Base-by-base conservation (phyloP, 305 asterid genomes). In the Fraxinus dipetala region DNA sequence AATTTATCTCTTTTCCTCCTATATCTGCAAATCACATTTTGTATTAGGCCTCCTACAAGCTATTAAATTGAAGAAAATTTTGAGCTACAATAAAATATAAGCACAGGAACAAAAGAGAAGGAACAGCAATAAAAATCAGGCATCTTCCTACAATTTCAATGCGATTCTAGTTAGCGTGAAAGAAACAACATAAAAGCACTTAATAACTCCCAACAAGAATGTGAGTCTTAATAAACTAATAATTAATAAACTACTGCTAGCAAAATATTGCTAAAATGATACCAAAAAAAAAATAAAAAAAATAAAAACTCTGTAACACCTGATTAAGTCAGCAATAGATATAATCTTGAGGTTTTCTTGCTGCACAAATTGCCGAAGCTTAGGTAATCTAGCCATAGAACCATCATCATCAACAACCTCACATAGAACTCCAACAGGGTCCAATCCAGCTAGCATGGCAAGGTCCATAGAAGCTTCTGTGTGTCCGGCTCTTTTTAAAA, bases 391-490 rank as follows among this genome's bases (percentile, higher is more conserved):
- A 79, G 98, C 99, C 98, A 96, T 96, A 61, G 99, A 96, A 85
- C 99, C 99, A 87, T 96, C 98, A 76, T 96, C 98, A 79, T 94
- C 99, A 77, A 96, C 98, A 84, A 96, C 85, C 91, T 96, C 99
- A 83, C 97, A 94, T 80, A 96, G 79, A 84, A 94, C 98, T 69
- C 95, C 98, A 75, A 91, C 93, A 82, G 98, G 93, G 6, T 86
- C 98, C 43, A 90, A 90, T 22, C 98, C 98, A 75, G 99, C 98
- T 72, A 96, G 89, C 89, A 87, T 65, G 35, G 98, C 80, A 81
- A 96, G 98, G 85, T 96, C 99, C 63, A 94, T 93, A 36, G 98
- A 91, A 77, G 99, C 99, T 91, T 96, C 99, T 28, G 99, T 96
- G 86, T 96, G 99, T 31, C 99, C 99, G 45, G 99, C 99, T 89